Percentiles rank a stretch among this genome's conserved stretches.
Conservation (phyloP, 345 rosid genomes). For the Eucalyptus fibrosa region DNA sequence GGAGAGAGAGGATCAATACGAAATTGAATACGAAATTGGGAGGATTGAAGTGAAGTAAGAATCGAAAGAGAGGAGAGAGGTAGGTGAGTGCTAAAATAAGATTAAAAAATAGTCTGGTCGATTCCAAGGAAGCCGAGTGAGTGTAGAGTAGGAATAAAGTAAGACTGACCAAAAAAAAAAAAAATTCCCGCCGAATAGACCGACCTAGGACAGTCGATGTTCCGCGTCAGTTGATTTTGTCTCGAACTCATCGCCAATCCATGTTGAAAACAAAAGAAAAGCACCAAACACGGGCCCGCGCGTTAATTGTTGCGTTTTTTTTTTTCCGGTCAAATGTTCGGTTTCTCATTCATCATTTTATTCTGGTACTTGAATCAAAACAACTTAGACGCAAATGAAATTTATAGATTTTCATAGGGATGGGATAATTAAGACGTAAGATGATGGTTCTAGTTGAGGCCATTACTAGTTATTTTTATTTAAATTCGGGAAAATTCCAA, state of each 20-base stretch:
- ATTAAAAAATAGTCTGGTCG: neutral
- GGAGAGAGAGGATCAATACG: neutral
- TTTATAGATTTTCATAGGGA: neutral
- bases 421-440: accelerated
- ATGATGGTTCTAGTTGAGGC: neutral
- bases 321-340: neutral
- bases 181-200: neutral
- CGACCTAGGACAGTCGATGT: neutral
- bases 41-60: neutral
- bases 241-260: neutral
- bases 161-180: no score
- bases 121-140: no score
- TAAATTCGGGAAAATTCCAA: no score
- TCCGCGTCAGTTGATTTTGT: neutral
- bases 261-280: no score
- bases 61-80: neutral
- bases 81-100: neutral
- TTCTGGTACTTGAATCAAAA: neutral
- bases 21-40: neutral
- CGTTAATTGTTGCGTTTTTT: neutral
- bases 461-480: no score
- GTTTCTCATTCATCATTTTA: neutral
- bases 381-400: neutral
- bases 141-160: no score
- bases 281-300: neutral